phyloP scores from a whole-genome alignment of 2,329 filamentous ascomycete species.

The Scytalidium sp. region DNA sequence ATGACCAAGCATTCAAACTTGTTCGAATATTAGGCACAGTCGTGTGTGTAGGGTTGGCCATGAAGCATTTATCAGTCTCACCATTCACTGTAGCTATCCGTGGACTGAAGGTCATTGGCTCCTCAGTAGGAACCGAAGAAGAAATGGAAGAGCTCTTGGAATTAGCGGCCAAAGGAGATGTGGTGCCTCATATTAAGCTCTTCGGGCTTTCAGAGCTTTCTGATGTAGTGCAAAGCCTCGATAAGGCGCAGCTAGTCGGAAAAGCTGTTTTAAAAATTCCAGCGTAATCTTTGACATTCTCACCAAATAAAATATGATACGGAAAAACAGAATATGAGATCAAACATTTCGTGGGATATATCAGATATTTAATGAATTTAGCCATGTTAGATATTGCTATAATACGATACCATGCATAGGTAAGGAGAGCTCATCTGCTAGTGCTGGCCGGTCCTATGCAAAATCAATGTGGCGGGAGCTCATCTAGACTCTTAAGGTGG shows the following conservation, averaged over 20 bases:
- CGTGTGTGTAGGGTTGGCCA: constrained; percentile 5
- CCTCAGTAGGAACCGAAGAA: constrained; percentile 3
- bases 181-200: constrained; percentile 2
- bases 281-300: too few species aligned
- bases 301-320: too few species aligned
- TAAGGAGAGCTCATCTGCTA: too few species aligned
- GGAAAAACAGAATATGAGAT: too few species aligned
- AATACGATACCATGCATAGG: too few species aligned
- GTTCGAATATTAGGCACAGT: constrained; percentile 1
- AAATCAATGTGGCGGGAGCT: constrained; percentile 26
- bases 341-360: too few species aligned
- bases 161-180: constrained; percentile 3
- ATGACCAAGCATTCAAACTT: not conserved
- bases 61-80: not conserved
- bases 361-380: too few species aligned
- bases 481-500: constrained; percentile 32
- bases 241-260: not conserved
- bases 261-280: not conserved
- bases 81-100: constrained; percentile 1
- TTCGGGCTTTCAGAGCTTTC: not conserved
- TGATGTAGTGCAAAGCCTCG: not conserved
- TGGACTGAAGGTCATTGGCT: constrained; percentile 2
- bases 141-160: constrained; percentile 3
- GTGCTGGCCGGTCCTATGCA: too few species aligned
- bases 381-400: too few species aligned